Percentiles rank a stretch among this genome's conserved stretches.
Conservation (phyloP, 2,329 filamentous ascomycete species). For the Podosphaera leucotricha region DNA sequence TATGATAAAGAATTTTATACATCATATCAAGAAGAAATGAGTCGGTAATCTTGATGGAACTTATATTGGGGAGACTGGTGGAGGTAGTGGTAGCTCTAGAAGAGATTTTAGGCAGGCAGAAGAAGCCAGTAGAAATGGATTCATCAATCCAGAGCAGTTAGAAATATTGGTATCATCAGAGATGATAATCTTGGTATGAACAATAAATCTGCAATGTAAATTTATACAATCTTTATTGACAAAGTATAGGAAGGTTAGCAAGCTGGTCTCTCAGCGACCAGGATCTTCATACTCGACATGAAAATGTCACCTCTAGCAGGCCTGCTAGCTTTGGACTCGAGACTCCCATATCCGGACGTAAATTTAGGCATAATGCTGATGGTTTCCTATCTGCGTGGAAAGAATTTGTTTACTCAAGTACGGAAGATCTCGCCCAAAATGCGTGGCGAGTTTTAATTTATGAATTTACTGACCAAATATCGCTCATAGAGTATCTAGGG, state of each 20-base stretch:
- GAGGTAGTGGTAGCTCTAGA: no score
- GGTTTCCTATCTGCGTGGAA: not conserved
- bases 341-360: not conserved
- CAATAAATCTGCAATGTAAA: no score
- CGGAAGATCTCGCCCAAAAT: not conserved
- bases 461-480: not conserved
- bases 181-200: no score
- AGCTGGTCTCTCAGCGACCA: not conserved
- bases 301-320: not conserved
- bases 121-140: no score
- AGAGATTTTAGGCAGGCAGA: no score
- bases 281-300: not conserved
- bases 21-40: no score
- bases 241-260: not conserved
- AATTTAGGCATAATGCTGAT: not conserved
- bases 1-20: no score
- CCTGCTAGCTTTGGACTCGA: not conserved
- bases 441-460: not conserved
- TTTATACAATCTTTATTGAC: no score
- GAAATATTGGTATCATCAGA: no score
- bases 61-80: no score
- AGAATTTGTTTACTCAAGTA: constrained; percentile 1
- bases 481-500: not conserved
- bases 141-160: no score
- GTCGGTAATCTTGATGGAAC: no score